Evolutionary conservation across 257 asterid genomes (phyloP), one percentile per base, ranked within the genome.

Genomic region (Nicotiana obtusifolia): DNA sequence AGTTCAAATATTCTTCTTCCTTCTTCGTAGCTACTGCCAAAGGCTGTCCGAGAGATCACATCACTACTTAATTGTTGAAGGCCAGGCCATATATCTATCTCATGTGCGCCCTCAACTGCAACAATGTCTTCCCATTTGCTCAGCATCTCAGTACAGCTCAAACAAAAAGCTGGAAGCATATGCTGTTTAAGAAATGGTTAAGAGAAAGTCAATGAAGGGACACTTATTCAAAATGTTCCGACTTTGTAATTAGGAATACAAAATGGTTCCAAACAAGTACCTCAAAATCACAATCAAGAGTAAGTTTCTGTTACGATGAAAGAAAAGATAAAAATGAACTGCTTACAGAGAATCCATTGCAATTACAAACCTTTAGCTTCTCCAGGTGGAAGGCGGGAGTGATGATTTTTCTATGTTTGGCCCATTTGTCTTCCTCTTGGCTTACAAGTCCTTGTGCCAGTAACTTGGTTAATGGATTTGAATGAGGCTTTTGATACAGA

Each of bases 371-470:
- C 78, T 71, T 71, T 13, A 71, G 60, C 37, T 71, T 71, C 78
- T 71, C 59, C 1, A 71, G 20, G 22, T 71, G 78, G 78, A 71
- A 71, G 11, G 78, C 78, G 0, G 78, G 59, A 44, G 47, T 22
- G 78, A 93, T 78, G 73, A 93, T 62, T 76, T 82, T 93, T 44
- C 94, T 87, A 57, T 90, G 93, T 64, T 91, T 91, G 14, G 89
- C 82, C 97, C 96, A 91, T 87, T 86, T 85, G 0, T 90, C 90
- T 9, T 76, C 83, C 11, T 91, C 93, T 10, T 66, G 37, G 16
- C 3, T 11, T 17, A 60, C 80, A 3, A 91, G 33, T 57, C 94
- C 97, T 69, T 82, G 82, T 1, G 57, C 80, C 22, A 88, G 83
- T 57, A 90, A 76, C 76, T 33, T 84, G 10, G 82, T 16, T 3